Evolutionary conservation across 139 green algal species (phyloP).

Genomic region (Haematococcus lacustris): DNA sequence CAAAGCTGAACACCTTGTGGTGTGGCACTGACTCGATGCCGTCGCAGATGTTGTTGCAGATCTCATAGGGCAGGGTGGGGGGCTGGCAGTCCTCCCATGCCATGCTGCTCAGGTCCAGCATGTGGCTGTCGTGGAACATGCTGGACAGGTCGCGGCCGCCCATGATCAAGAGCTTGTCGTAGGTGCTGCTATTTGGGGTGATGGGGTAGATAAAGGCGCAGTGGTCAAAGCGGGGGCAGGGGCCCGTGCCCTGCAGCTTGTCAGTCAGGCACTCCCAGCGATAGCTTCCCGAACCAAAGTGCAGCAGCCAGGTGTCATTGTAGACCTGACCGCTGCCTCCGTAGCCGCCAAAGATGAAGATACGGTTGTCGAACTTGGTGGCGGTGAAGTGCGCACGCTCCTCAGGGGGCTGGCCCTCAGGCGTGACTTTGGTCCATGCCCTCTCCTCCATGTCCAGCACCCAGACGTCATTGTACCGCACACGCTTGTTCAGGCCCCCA

Average conservation of each 20-base stretch:
- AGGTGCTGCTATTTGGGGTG: conserved; percentile 52
- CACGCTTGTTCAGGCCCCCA: conserved; percentile 67
- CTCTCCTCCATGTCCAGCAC: conserved; percentile 53
- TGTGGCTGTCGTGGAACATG: conserved; percentile 65
- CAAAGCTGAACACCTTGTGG: conserved; percentile 82
- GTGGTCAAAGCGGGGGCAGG: conserved; percentile 70
- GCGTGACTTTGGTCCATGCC: conserved; percentile 41
- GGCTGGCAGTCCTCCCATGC: conserved; percentile 55
- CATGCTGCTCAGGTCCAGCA: conserved; percentile 67
- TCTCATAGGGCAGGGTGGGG: conserved; percentile 38
- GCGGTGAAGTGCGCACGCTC: conserved; percentile 70
- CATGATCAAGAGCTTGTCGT: conserved; percentile 71
- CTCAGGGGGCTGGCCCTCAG: conserved; percentile 39
- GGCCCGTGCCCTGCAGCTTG: conserved; percentile 19
- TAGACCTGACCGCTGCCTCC: conserved; percentile 62
- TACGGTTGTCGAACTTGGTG: conserved; percentile 48
- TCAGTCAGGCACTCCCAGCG: conserved; percentile 52
- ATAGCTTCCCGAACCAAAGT: conserved; percentile 26
- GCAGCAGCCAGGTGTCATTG: conserved; percentile 71
- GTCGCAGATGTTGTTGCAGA: conserved; percentile 70
- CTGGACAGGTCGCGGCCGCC: conserved; percentile 68
- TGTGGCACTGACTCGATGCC: conserved; percentile 77
- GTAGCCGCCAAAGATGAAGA: conserved; percentile 79
- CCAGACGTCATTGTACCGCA: conserved; percentile 74
- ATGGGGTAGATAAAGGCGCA: conserved; percentile 51